These are phyloP conservation scores for Torrubiella hemipterigena DNA, from an alignment of 2,329 filamentous ascomycete genomes.

Conservation along the genomic window DNA sequence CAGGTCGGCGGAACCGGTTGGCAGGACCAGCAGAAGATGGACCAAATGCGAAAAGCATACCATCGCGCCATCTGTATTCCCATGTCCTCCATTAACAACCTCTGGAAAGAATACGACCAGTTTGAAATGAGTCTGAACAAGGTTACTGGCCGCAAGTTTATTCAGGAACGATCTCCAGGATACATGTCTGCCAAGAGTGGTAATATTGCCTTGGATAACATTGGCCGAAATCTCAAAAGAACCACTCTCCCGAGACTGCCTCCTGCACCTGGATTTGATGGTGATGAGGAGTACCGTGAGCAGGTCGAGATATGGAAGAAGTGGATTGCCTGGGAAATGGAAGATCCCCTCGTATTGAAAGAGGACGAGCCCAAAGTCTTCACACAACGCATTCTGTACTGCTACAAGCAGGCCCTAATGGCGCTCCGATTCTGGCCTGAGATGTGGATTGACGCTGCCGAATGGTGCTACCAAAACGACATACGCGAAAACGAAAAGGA, in stretches of 20 bases:
- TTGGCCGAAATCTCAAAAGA: constrained; percentile 64
- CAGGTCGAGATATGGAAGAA: constrained; percentile 85
- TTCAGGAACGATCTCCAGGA: constrained; percentile 81
- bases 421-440: constrained; percentile 89
- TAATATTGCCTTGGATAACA: constrained; percentile 81
- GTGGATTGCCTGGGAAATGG: constrained; percentile 94
- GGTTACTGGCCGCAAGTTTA: constrained; percentile 81
- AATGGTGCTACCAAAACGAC: constrained; percentile 79
- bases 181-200: constrained; percentile 96
- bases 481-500: constrained; percentile 48
- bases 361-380: constrained; percentile 66
- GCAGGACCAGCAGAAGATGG: constrained; percentile 99
- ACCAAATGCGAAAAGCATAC: constrained; percentile 81
- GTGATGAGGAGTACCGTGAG: constrained; percentile 68
- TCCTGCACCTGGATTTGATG: constrained; percentile 75
- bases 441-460: constrained; percentile 88
- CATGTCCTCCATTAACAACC: constrained; percentile 64
- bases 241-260: constrained; percentile 72
- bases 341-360: constrained; percentile 77
- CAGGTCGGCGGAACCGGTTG: constrained; percentile 74
- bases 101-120: constrained; percentile 97
- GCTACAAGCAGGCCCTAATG: constrained; percentile 91
- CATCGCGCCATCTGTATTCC: constrained; percentile 82
- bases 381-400: constrained; percentile 71
- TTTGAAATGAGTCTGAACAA: constrained; percentile 95